Percentiles rank a stretch among this genome's conserved stretches.
Conservation (phyloP, 495 filamentous ascomycete genomes). For the Trypethelium eluteriae region DNA sequence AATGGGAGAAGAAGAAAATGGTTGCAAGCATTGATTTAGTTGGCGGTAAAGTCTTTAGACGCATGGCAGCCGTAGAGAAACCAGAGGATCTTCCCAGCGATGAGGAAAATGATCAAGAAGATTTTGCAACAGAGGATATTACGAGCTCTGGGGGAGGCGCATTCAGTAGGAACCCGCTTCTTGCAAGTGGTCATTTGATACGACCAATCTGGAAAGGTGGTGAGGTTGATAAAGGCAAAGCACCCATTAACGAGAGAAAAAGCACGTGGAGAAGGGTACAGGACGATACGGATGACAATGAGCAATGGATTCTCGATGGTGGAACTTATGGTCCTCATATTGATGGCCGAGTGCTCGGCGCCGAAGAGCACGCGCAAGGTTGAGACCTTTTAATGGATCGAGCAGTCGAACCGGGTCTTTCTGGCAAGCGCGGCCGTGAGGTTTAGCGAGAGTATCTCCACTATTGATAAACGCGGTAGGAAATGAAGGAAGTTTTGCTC, state of each 20-base stretch:
- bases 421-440: too few species aligned
- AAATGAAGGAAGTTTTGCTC: too few species aligned
- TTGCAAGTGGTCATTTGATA: conserved; percentile 58
- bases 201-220: conserved; percentile 53
- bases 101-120: conserved; percentile 29
- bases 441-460: too few species aligned
- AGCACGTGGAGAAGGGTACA: conserved; percentile 81
- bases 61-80: conserved; percentile 55
- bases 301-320: conserved; percentile 84
- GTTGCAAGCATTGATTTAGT: conserved; percentile 80
- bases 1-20: conserved; percentile 85
- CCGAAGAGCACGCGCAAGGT: conserved; percentile 43
- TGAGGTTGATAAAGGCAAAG: conserved; percentile 31
- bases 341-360: conserved; percentile 38
- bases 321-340: conserved; percentile 54
- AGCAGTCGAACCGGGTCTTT: too few species aligned
- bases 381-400: conserved; percentile 20
- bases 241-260: conserved; percentile 37
- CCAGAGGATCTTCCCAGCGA: conserved; percentile 29
- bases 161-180: conserved; percentile 77
- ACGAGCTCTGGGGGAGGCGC: conserved; percentile 44
- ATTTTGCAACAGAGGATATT: conserved; percentile 23
- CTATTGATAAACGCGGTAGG: too few species aligned
- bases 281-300: conserved; percentile 84
- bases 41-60: conserved; percentile 66